These are phyloP conservation scores for Quercus alba DNA, from an alignment of 306 rosid species.

Conservation along the genomic window DNA sequence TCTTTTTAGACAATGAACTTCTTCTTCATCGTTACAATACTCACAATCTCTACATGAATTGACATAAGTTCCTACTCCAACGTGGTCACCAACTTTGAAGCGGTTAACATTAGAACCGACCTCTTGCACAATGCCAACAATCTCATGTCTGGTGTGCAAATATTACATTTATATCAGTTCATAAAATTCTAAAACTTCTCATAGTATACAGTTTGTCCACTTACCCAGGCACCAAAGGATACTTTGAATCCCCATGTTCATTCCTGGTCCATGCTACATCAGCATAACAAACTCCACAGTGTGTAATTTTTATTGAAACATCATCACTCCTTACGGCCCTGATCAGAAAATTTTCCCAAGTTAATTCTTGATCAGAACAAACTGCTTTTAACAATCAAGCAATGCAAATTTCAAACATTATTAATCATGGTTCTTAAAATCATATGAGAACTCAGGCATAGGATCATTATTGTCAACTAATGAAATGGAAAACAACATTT, in stretches of 20 bases:
- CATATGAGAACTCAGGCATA: no score
- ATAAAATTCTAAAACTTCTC: background rate
- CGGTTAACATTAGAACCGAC: constrained; percentile 35
- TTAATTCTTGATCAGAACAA: no score
- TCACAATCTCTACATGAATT: constrained; percentile 51
- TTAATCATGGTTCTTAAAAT: no score
- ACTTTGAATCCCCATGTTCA: constrained; percentile 31
- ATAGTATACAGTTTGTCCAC: background rate
- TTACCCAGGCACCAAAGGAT: constrained; percentile 44
- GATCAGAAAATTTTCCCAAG: background rate
- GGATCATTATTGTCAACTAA: no score
- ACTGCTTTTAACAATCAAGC: background rate
- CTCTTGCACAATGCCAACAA: constrained; percentile 38
- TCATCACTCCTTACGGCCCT: constrained; percentile 36
- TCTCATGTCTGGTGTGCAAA: constrained; percentile 38
- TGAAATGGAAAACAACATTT: no score
- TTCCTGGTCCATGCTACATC: constrained; percentile 38
- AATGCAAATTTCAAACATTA: background rate
- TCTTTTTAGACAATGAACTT: constrained; percentile 30
- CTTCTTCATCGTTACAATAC: constrained; percentile 28
- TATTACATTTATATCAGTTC: background rate
- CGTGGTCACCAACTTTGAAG: constrained; percentile 45
- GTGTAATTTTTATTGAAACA: constrained; percentile 41
- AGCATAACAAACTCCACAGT: constrained; percentile 46
- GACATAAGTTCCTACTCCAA: constrained; percentile 48